A percentile compares a stretch with the other conserved stretches of the same genome.
Evolutionary conservation across 306 rosid genomes (phyloP).

Genomic region (Vigna angularis): DNA sequence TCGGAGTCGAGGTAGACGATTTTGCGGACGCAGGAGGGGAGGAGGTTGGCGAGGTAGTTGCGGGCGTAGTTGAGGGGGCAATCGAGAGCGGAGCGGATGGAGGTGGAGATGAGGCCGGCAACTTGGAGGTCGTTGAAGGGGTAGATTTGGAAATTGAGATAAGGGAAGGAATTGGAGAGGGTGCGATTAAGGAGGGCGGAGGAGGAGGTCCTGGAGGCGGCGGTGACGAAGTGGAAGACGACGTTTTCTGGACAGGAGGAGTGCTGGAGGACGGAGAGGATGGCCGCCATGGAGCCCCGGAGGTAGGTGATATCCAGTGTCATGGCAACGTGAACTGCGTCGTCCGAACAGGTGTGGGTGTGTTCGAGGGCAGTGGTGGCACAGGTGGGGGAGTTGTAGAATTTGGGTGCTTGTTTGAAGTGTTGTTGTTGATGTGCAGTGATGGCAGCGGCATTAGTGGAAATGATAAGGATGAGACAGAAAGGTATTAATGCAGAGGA

Average conservation of each 20-base stretch:
- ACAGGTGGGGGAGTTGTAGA: conserved; percentile 79
- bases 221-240: conserved; percentile 77
- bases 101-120: conserved; percentile 82
- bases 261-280: conserved; percentile 93
- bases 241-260: conserved; percentile 88
- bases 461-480: conserved; percentile 21
- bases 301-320: conserved; percentile 85
- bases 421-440: conserved; percentile 13
- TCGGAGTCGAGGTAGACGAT: conserved; percentile 95
- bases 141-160: conserved; percentile 77
- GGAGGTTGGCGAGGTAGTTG: conserved; percentile 74
- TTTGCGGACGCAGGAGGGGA: conserved; percentile 60
- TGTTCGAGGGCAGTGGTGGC: conserved; percentile 24
- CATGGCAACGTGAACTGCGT: conserved; percentile 84
- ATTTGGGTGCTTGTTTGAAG: conserved; percentile 92
- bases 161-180: conserved; percentile 70
- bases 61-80: conserved; percentile 97
- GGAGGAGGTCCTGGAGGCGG: conserved; percentile 52
- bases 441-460: conserved; percentile 13
- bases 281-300: conserved; percentile 96
- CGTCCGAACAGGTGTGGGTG: conserved; percentile 46
- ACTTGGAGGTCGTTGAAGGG: conserved; percentile 65
- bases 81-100: conserved; percentile 89
- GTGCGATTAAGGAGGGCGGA: conserved; percentile 47
- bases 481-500: not conserved